Evolutionary conservation across 164 flowering plant genomes (phyloP).

Genomic region (Dillenia turbinata): DNA sequence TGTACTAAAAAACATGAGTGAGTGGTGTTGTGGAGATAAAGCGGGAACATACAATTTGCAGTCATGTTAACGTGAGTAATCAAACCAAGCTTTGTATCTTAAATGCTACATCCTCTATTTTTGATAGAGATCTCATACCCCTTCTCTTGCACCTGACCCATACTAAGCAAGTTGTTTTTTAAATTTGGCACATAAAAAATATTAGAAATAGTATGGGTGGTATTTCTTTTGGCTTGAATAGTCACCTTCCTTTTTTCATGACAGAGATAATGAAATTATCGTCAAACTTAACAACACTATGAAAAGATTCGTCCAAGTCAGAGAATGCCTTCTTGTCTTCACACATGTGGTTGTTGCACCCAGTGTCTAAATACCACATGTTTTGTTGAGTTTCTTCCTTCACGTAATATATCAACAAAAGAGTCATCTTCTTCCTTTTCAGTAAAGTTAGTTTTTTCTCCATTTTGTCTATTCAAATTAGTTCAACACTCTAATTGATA

Average conservation of each 20-base stretch:
- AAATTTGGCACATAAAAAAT: no score
- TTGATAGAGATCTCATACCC: not conserved
- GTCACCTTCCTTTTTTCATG: not conserved
- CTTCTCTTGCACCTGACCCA: not conserved
- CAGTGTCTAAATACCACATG: no score
- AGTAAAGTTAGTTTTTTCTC: not conserved
- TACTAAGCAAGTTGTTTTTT: not conserved
- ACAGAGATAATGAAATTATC: not conserved
- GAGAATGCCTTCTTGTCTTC: no score
- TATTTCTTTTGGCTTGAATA: not conserved
- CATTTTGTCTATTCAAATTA: not conserved
- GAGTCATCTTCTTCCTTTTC: not conserved
- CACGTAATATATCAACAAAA: not conserved
- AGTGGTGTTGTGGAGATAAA: not conserved
- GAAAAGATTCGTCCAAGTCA: not conserved
- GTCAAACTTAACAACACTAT: not conserved
- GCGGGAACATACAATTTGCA: not conserved
- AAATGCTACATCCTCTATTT: not conserved
- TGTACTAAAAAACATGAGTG: not conserved
- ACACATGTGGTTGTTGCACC: not conserved
- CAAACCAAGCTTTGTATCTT: not conserved
- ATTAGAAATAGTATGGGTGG: not conserved
- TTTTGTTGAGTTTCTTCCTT: not conserved
- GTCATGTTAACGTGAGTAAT: not conserved
- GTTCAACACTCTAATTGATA: no score